Percentiles rank a stretch among this genome's conserved stretches.
These are phyloP conservation scores for Fereydounia khargensis DNA, from an alignment of 1,284 basidiomycete genomes.

Conservation along the genomic window DNA sequence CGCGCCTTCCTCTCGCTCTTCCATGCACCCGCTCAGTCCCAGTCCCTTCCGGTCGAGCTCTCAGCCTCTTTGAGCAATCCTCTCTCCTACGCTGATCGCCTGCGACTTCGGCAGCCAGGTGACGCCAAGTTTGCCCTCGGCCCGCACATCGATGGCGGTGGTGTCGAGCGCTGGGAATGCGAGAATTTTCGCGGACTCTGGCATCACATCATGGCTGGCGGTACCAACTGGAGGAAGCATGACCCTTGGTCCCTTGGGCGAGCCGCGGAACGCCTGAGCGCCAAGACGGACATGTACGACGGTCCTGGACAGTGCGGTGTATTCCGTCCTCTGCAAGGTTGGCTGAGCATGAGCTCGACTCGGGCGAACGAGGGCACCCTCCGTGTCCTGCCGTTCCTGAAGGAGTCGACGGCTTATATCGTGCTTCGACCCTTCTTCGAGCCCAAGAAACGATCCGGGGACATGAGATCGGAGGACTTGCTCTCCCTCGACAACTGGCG, in stretches of 20 bases:
- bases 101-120: slow-evolving; percentile 72
- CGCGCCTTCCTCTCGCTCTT: slow-evolving; percentile 32
- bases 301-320: slow-evolving; percentile 66
- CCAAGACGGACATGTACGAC: slow-evolving; percentile 39
- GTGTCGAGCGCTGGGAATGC: slow-evolving; percentile 78
- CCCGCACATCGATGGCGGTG: slow-evolving; percentile 74
- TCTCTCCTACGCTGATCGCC: slow-evolving; percentile 72
- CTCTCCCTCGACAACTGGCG: slow-evolving; percentile 50
- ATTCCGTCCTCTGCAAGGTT: slow-evolving; percentile 74
- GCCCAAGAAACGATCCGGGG: slow-evolving; percentile 50
- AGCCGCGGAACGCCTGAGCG: slow-evolving; percentile 24
- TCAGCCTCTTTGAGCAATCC: slow-evolving; percentile 66
- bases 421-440: slow-evolving; percentile 76
- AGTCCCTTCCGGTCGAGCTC: background rate
- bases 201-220: slow-evolving; percentile 64
- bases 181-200: slow-evolving; percentile 66
- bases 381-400: slow-evolving; percentile 71
- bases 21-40: slow-evolving; percentile 18
- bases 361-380: slow-evolving; percentile 72
- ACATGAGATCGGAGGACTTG: slow-evolving; percentile 8
- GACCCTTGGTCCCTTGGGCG: slow-evolving; percentile 60
- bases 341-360: slow-evolving; percentile 66
- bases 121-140: slow-evolving; percentile 70
- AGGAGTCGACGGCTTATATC: slow-evolving; percentile 72
- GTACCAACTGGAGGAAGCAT: slow-evolving; percentile 62